These are phyloP conservation scores for Singerocomus inundabilis DNA, from an alignment of 1,284 basidiomycete species.

Conservation along the genomic window DNA sequence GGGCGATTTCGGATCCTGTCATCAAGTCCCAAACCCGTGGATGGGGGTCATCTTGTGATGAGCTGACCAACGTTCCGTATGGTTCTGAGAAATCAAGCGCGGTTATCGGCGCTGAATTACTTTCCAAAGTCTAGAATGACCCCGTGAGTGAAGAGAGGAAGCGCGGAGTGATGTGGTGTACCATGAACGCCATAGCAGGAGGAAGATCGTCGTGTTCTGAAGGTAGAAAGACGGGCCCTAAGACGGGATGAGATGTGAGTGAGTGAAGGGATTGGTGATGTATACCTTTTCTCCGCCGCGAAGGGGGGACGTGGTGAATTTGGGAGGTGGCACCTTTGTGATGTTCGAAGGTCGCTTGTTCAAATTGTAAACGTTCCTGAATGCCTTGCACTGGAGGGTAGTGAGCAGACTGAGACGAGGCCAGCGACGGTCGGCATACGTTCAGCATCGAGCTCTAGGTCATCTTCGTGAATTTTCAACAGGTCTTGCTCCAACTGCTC, in stretches of 20 bases:
- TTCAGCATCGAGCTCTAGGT: constrained; percentile 94
- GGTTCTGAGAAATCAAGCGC: constrained; percentile 96
- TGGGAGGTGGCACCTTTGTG: constrained; percentile 34
- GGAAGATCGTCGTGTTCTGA: constrained; percentile 98
- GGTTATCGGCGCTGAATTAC: constrained; percentile 80
- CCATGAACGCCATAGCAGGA: constrained; percentile 95
- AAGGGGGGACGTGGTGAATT: constrained; percentile 53
- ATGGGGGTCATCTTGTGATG: constrained; percentile 76
- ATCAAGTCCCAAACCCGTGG: constrained; percentile 89
- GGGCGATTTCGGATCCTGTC: constrained; percentile 77
- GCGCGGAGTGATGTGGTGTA: constrained; percentile 31
- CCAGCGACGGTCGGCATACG: constrained; percentile 46
- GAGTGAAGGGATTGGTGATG: constrained; percentile 12
- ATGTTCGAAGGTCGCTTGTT: constrained; percentile 46
- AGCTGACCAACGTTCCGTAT: constrained; percentile 90
- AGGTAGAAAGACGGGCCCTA: constrained; percentile 92
- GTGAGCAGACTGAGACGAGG: constrained; percentile 6
- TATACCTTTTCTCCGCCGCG: constrained; percentile 73
- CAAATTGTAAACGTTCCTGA: constrained; percentile 75
- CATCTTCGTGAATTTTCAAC: constrained; percentile 89
- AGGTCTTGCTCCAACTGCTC: constrained; percentile 81
- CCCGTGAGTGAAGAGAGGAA: constrained; percentile 4
- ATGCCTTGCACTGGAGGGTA: constrained; percentile 74
- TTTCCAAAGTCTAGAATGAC: constrained; percentile 66
- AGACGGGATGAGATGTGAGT: constrained; percentile 14